Conservation (phyloP, 441 rosid genomes). For the Gossypium gossypioides region DNA sequence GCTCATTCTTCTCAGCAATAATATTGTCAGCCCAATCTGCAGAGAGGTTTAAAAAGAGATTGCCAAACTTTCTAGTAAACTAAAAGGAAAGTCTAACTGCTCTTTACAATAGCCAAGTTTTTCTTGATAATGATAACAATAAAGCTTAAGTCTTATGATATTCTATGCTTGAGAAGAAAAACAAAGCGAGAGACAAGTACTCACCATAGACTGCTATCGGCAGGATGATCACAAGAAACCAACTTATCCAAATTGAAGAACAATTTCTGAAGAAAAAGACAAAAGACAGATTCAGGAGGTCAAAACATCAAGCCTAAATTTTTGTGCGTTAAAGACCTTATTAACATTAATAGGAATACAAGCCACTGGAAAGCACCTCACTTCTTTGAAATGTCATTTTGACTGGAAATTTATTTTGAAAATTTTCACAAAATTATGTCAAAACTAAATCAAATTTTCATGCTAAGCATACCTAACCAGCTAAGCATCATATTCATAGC, state of each 20-base stretch:
- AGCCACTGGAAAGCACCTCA: neutral
- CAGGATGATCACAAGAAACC: constrained; percentile 67
- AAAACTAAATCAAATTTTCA: neutral
- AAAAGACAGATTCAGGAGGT: constrained; percentile 5
- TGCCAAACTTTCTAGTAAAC: neutral
- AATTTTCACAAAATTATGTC: neutral
- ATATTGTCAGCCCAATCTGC: neutral
- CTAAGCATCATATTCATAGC: neutral
- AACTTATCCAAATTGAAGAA: constrained; percentile 69
- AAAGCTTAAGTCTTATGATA: neutral
- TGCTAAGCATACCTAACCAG: neutral
- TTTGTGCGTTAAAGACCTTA: neutral
- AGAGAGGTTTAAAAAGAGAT: neutral
- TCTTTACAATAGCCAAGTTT: constrained; percentile 3
- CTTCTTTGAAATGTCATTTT: neutral
- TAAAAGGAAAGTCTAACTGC: neutral
- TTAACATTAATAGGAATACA: neutral
- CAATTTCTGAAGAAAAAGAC: constrained; percentile 46
- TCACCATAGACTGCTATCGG: constrained; percentile 63
- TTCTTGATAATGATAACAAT: constrained; percentile 1
- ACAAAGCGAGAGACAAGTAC: constrained; percentile 7
- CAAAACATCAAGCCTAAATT: constrained; percentile 10
- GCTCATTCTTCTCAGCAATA: neutral
- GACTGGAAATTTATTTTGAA: neutral
- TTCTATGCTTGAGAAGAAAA: neutral